Evolutionary conservation across 306 rosid species (phyloP), one percentile per base, ranked within the genome.

Genomic region (Cyamopsis tetragonoloba): DNA sequence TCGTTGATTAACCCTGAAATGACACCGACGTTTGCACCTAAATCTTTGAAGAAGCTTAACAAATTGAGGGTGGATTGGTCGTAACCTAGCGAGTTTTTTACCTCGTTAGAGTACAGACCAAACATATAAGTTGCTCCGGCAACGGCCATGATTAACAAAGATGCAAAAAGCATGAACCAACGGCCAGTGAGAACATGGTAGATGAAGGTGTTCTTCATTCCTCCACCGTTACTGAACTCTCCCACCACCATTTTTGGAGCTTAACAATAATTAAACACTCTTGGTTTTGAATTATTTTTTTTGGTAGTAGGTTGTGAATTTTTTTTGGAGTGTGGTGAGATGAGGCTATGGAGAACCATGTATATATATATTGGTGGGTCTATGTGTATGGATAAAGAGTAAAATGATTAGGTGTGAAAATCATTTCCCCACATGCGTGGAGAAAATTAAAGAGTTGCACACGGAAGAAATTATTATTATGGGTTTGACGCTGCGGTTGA

Each of bases 101-200:
- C 23, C 19, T 72, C 88, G 31, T 54, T 12, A 2, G 97, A 91
- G 87, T 85, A 91, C 3, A 82, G 26, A 8, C 79, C 79, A 14
- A 87, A 91, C 81, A 91, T 80, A 57, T 87, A 91, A 0, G 95
- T 82, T 18, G 97, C 82, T 0, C 97, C 95, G 3, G 97, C 53
- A 12, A 79, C 84, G 0, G 88, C 62, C 84, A 91, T 79, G 84
- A 91, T 80, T 2, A 91, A 75, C 7, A 75, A 5, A 0, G 97
- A 85, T 22, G 97, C 95, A 35, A 82, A 82, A 13, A 91, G n/a
- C 84, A 74, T 78, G 87, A 91, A 86, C 95, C 95, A 91, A 35
- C 92, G 80, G 5, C 97, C 89, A 1, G 59, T 65, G 11, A 91
- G 13, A 2, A 86, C 74, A 10, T 86, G 86, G 50, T 65, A 47